These are phyloP conservation scores for Rhipidocladum racemiflorum DNA, from an alignment of 176 grass and related monocot genomes.

Conservation along the genomic window DNA sequence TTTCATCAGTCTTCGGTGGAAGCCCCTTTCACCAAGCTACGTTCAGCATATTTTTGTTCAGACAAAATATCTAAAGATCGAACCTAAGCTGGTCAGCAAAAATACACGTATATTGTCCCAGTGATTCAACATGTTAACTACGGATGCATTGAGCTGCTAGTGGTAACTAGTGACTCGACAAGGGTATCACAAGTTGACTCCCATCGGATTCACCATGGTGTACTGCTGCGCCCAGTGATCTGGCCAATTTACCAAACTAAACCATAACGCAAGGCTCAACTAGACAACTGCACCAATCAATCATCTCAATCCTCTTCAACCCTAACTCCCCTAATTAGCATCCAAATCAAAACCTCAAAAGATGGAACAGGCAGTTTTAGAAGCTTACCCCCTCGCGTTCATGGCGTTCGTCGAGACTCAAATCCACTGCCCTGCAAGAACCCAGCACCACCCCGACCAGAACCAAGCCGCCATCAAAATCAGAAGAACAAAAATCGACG, in stretches of 20 bases:
- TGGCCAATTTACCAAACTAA: background rate
- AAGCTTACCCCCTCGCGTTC: conserved; percentile 65
- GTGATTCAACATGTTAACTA: background rate
- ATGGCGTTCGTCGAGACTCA: conserved; percentile 23
- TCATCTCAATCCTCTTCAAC: conserved; percentile 13
- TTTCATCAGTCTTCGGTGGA: background rate
- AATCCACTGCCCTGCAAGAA: conserved; percentile 8
- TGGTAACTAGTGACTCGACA: background rate
- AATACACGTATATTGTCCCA: background rate
- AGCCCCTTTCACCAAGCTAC: background rate
- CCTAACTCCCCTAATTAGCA: conserved; percentile 22
- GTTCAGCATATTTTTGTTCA: background rate
- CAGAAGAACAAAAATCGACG: background rate
- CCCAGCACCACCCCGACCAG: conserved; percentile 22
- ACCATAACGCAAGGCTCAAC: background rate
- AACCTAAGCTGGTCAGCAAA: background rate
- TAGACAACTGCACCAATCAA: background rate
- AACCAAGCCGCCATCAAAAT: background rate
- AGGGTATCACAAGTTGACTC: background rate
- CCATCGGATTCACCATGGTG: background rate
- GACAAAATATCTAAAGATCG: background rate
- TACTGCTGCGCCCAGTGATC: background rate
- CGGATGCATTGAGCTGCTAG: background rate
- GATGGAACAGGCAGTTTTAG: background rate
- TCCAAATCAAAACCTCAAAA: background rate